Conservation (phyloP, 2,329 filamentous ascomycete genomes). For the Alternaria atra region DNA sequence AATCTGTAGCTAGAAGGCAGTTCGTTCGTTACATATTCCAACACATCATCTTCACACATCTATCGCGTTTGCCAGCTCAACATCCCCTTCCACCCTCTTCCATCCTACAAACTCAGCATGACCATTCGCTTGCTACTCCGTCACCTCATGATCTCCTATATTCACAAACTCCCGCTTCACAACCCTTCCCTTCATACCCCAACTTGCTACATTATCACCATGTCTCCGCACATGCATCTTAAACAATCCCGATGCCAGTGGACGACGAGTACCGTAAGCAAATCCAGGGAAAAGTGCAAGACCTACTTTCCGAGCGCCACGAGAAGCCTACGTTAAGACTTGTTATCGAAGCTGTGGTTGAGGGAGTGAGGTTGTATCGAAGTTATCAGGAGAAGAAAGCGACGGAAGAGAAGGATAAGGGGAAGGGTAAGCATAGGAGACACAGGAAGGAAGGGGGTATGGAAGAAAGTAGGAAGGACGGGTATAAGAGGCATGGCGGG, state of each 20-base stretch:
- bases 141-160: not conserved
- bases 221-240: not conserved
- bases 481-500: not conserved
- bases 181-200: not conserved
- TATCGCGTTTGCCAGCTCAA: not conserved
- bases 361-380: conserved; percentile 31
- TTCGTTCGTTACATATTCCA: not conserved
- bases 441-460: not conserved
- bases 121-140: not conserved
- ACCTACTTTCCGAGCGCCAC: conserved; percentile 16
- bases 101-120: not conserved
- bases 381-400: conserved; percentile 23
- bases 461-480: not conserved
- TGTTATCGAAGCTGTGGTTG: conserved; percentile 31
- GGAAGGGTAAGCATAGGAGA: not conserved
- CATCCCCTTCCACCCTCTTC: not conserved
- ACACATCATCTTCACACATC: conserved; percentile 5
- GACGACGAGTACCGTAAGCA: conserved; percentile 21
- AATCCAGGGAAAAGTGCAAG: conserved; percentile 26
- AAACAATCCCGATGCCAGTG: conserved; percentile 12
- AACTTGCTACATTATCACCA: not conserved
- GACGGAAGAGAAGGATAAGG: conserved; percentile 6
- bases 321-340: conserved; percentile 22
- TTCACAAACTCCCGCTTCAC: conserved; percentile 9
- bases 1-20: not conserved